Evolutionary conservation across 768 basidiomycete genomes (phyloP), one percentile per base, ranked within the genome.

Genomic region (Russula sp.): DNA sequence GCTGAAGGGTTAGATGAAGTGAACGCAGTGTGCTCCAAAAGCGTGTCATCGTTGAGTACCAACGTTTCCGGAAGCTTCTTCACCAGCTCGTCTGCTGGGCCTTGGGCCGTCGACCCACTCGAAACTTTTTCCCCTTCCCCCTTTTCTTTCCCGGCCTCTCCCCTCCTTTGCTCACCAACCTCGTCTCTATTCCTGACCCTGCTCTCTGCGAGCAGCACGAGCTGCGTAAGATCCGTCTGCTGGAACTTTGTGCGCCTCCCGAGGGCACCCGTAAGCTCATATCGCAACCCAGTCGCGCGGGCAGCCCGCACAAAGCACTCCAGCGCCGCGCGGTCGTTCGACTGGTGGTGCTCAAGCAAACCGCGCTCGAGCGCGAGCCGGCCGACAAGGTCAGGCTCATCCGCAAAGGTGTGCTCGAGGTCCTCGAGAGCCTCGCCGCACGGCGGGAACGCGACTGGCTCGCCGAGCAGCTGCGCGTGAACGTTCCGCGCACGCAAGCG

Each of bases 211-310:
- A 99, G 82, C 25, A 99, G 78, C 45, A 98, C 90, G 53, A 99
- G 85, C 73, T 99, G 97, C 57, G 87, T 89, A 59, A 90, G 76
- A 38, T 93, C 88, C 56, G 76, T 82, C 64, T 88, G 78, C 73
- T 99, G 97, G 73, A 90, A 99, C 72, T 93, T 96, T 11, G 97
- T 99, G 63, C 92, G 82, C 74, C 88, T 93, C 43, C 97, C 97
- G 56, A 95, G 78, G 10, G 93, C 91, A 8, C 97, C 97, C 0
- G 92, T 95, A 56, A 98, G 78, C 73, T 93, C 90, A 71, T 92
- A 98, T 72, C 88, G 82, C 66, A 99, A 73, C 4, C 86, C 87
- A 16, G 87, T 89, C 38, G 85, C 81, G 52, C 80, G 79, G 0
- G 92, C 89, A 0, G 95, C 93, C 16, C 78, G 77, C 41, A 93